Conservation (phyloP, 2,329 filamentous ascomycete genomes). For the Leptographium flavum region DNA sequence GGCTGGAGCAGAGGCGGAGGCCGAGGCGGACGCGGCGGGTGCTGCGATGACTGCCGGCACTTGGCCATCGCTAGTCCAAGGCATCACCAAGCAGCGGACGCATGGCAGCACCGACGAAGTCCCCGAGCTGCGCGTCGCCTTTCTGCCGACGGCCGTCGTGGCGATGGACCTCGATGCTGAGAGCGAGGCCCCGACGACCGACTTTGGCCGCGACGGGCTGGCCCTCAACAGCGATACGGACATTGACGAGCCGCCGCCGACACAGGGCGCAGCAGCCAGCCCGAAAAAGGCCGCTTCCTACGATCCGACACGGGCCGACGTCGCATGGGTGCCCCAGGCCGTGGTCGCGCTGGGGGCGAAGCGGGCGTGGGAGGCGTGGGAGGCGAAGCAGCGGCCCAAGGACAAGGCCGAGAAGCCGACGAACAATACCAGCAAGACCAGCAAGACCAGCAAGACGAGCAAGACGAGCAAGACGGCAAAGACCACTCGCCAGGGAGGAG, state of each 20-base stretch:
- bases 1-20: no score
- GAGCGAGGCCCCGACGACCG: slow-evolving; percentile 25
- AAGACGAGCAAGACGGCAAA: not conserved
- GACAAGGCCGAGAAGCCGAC: slow-evolving; percentile 7
- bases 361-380: slow-evolving; percentile 50
- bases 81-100: slow-evolving; percentile 51
- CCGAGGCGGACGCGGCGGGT: slow-evolving; percentile 9
- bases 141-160: slow-evolving; percentile 62
- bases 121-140: slow-evolving; percentile 66
- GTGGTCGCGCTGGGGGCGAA: slow-evolving; percentile 52
- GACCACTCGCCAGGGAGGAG: not conserved
- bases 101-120: slow-evolving; percentile 64
- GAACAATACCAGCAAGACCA: slow-evolving; percentile 1
- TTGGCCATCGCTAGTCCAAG: slow-evolving; percentile 36
- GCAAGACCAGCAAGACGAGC: not conserved
- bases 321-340: slow-evolving; percentile 54
- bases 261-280: slow-evolving; percentile 10
- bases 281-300: slow-evolving; percentile 24
- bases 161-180: slow-evolving; percentile 63
- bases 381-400: slow-evolving; percentile 23
- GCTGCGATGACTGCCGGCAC: not conserved
- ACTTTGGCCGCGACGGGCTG: slow-evolving; percentile 36
- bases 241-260: slow-evolving; percentile 21
- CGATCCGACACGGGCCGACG: slow-evolving; percentile 50
- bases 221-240: slow-evolving; percentile 56